Conservation (phyloP, 305 asterid genomes). For the Fraxinus ornus region DNA sequence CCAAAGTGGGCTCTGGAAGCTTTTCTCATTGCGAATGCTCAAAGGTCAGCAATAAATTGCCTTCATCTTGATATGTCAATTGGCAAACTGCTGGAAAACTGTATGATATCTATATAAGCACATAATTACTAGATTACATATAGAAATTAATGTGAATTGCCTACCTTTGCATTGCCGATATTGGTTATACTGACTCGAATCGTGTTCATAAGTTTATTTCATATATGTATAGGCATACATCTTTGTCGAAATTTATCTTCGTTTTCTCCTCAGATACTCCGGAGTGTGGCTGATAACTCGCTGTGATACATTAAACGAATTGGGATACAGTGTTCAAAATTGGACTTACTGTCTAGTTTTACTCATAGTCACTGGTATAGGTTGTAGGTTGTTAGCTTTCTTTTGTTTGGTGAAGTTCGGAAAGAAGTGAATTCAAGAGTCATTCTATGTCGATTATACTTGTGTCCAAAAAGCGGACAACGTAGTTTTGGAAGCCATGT, state of each 20-base stretch:
- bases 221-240: neutral
- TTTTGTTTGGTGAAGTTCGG: conserved; percentile 62
- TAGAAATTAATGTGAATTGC: neutral
- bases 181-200: neutral
- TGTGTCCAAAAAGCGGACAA: neutral
- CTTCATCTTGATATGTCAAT: neutral
- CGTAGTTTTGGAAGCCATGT: conserved; percentile 25
- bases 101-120: neutral
- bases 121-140: neutral
- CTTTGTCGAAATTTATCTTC: neutral
- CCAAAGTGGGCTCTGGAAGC: conserved; percentile 97
- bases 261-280: conserved; percentile 56
- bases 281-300: conserved; percentile 98
- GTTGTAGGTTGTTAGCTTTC: conserved; percentile 66
- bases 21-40: conserved; percentile 80
- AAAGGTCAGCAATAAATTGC: conserved; percentile 52
- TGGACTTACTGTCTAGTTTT: conserved; percentile 45
- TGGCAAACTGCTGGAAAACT: neutral
- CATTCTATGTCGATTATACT: neutral
- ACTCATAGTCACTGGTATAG: conserved; percentile 55
- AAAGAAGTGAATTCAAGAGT: conserved; percentile 45
- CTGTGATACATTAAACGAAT: conserved; percentile 67
- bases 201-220: neutral
- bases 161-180: neutral
- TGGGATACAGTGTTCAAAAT: conserved; percentile 67